These are phyloP conservation scores for Lonicera japonica DNA, from an alignment of 129 eudicot species.

Conservation along the genomic window DNA sequence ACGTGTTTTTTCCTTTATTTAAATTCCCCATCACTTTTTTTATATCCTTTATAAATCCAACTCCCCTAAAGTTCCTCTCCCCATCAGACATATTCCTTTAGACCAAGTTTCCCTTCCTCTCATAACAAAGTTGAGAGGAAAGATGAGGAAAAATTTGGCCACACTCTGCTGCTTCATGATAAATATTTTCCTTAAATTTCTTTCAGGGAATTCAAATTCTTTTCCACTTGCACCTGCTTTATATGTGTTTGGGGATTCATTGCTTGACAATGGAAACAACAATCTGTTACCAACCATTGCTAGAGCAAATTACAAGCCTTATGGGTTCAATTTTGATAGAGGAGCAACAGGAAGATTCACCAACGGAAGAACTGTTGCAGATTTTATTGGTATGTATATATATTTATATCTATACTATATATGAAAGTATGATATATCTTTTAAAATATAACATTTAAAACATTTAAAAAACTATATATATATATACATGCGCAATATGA, in stretches of 20 bases:
- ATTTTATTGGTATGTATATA: slow-evolving; percentile 40
- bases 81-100: no score
- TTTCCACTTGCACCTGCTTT: slow-evolving; percentile 35
- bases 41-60: no score
- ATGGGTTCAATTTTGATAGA: slow-evolving; percentile 36
- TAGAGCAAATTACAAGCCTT: slow-evolving; percentile 44
- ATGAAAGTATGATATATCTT: no score
- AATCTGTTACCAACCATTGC: slow-evolving; percentile 44
- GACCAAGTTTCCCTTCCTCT: no score
- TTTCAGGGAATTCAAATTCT: not conserved
- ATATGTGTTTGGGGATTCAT: slow-evolving; percentile 60
- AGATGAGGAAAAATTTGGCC: not conserved
- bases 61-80: no score
- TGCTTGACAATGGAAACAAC: slow-evolving; percentile 55
- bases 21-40: no score
- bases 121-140: not conserved
- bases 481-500: no score
- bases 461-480: no score
- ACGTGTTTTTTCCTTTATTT: no score
- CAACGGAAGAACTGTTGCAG: slow-evolving; percentile 45
- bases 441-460: no score
- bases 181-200: not conserved
- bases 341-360: slow-evolving; percentile 68
- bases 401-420: no score
- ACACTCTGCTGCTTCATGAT: not conserved